Evolutionary conservation across 495 filamentous ascomycete species (phyloP), one percentile per base, ranked within the genome.

Genomic region (Talaromyces proteolyticus): DNA sequence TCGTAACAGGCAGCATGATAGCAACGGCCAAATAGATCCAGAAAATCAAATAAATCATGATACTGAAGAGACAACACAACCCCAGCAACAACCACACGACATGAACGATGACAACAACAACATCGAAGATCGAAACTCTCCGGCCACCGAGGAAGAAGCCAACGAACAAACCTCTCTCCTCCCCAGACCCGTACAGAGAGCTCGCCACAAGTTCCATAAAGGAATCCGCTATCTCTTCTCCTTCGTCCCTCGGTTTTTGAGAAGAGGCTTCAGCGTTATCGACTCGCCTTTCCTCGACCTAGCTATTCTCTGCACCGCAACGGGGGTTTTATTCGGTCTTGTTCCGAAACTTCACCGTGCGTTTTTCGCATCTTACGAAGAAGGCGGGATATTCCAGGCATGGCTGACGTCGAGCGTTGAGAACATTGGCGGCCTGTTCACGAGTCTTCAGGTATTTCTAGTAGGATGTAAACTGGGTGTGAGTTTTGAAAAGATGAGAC

Each of bases 341-440:
- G 65, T 76, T 0, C 84, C 85, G 3, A 55, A 73, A 3, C 61
- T 91, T 3, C 85, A 89, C 52, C 61, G 59, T 14, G 72, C 79
- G 5, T 89, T 91, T 60, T 91, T 92, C 67, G 75, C 68, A 47
- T 57, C 68, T 3, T 70, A 73, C 18, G 55, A 78, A 12, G 64
- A 87, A n/a, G 88, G 87, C 1, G 86, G 88, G 2, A 80, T 82
- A 36, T 77, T 86, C 50, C 81, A 74, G 29, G 83, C 84, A 2
- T 91, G 86, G 86, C 64, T 91, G 48, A 89, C 86, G 2, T 69
- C 73, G 0, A 80, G 79, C 14, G 56, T 90, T 25, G 69, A 77
- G 54, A 87, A 85, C 49, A 70, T 89, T 14, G 86, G 88, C 1
- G 71, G 75, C 0, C 67, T 91, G 3, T 92, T 92, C 58, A 81